phyloP scores from a whole-genome alignment of 768 basidiomycete genomes.

The Basidioascus undulatus region DNA sequence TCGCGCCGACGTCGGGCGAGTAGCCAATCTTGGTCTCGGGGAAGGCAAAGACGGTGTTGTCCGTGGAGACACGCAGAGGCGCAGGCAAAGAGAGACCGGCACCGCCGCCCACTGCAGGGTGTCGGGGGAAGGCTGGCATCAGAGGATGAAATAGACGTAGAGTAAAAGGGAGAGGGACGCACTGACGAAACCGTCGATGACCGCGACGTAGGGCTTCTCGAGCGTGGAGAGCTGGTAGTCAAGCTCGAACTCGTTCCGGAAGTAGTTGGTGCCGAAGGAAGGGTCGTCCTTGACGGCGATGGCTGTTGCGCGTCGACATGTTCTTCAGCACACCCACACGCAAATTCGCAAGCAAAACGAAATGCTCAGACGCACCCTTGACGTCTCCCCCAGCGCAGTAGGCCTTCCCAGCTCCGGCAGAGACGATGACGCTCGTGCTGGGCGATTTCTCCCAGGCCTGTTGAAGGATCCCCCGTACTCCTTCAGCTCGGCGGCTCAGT shows the following conservation, averaged over 20 bases:
- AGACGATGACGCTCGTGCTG: conserved; percentile 46
- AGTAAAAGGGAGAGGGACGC: conserved; percentile 17
- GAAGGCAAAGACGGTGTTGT: conserved; percentile 80
- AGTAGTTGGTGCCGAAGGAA: too few relatives aligned
- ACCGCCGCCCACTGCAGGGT: conserved; percentile 66
- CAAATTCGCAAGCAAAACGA: not conserved
- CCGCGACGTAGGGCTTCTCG: conserved; percentile 66
- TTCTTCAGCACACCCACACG: conserved; percentile 15
- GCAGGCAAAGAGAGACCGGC: conserved; percentile 67
- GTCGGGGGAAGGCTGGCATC: conserved; percentile 1
- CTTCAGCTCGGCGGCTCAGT: not conserved
- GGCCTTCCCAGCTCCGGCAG: conserved; percentile 41
- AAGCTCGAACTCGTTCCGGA: conserved; percentile 65
- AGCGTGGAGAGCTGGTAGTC: conserved; percentile 46
- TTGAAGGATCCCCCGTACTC: not conserved
- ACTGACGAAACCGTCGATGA: conserved; percentile 86
- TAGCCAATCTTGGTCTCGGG: conserved; percentile 38
- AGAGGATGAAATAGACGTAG: conserved; percentile 2
- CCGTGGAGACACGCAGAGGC: conserved; percentile 76
- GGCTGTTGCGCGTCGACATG: conserved; percentile 34
- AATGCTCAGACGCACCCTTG: conserved; percentile 31
- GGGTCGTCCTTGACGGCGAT: too few relatives aligned
- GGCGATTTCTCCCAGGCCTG: conserved; percentile 55
- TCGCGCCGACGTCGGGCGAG: conserved; percentile 74
- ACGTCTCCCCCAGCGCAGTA: conserved; percentile 96